These are phyloP conservation scores for Cyberlindnera amylophila DNA, from an alignment of 805 yeast genomes.

Conservation along the genomic window DNA sequence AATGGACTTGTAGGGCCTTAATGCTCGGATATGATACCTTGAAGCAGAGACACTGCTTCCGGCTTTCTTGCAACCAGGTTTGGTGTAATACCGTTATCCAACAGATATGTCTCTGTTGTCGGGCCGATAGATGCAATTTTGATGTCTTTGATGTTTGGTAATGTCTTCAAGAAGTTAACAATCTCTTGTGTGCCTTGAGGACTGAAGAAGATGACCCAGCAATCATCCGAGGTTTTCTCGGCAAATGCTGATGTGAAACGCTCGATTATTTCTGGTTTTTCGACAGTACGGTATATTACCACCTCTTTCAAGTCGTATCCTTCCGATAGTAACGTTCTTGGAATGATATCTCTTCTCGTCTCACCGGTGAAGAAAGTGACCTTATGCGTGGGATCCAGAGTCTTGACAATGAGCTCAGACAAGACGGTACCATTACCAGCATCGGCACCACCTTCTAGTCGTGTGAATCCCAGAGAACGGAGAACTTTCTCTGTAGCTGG, in stretches of 20 bases:
- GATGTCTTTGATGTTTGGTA: constrained; percentile 7
- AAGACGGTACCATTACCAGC: constrained; percentile 81
- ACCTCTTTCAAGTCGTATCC: constrained; percentile 51
- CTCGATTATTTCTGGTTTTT: constrained; percentile 41
- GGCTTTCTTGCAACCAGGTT: constrained; percentile 70
- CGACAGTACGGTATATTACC: constrained; percentile 66
- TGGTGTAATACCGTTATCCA: constrained; percentile 49
- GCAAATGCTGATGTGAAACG: constrained; percentile 31
- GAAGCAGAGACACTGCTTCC: constrained; percentile 54
- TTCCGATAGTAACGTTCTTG: constrained; percentile 45
- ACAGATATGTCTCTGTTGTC: constrained; percentile 69
- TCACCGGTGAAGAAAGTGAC: constrained; percentile 83
- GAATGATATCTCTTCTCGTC: constrained; percentile 76
- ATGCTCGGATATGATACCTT: constrained; percentile 25
- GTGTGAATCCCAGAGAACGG: constrained; percentile 55
- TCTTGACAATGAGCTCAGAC: constrained; percentile 55
- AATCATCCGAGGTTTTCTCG: constrained; percentile 23
- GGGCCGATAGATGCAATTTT: constrained; percentile 88
- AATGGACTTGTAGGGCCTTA: no score
- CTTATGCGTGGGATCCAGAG: constrained; percentile 18
- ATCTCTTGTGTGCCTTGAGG: constrained; percentile 81
- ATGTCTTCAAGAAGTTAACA: constrained; percentile 39
- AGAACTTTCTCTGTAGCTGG: constrained; percentile 76
- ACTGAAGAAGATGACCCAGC: constrained; percentile 84
- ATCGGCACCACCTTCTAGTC: constrained; percentile 64